Base-by-base conservation (phyloP, 352 stramenopile genomes). In the Globisporangium iwayamae region DNA sequence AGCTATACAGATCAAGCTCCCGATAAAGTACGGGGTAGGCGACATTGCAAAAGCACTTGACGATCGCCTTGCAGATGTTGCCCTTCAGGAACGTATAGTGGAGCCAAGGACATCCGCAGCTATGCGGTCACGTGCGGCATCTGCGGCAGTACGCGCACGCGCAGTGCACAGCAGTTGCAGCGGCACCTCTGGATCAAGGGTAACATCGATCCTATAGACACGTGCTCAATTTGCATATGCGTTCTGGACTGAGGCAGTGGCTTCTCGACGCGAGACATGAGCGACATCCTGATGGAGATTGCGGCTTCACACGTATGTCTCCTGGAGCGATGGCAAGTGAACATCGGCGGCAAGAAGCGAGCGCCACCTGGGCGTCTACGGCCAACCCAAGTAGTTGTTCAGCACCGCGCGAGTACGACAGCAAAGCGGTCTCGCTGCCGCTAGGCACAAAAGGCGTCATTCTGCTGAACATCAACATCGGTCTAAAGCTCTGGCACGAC, bases 211-310 rank as follows among this genome's bases (percentile, higher is more conserved):
- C 81, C 83, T 1, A 89, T 90, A 73, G 85, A 93, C 68, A 87
- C 76, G 60, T 94, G 83, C 59, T 82, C 83, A 2, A 55, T 93
- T 25, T 94, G 85, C 50, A 93, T 93, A 20, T 79, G 91, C 20
- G 80, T 97, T 7, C 71, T 98, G 14, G 91, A 96, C 9, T 99
- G 96, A 94, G 96, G 96, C n/a, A 93, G 92, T 53, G 95, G 95
- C 6, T 98, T 97, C 61, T 89, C 83, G 43, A 74, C 78, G 56
- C 76, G 75, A 9, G 75, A 85, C 32, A 69, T 94, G 20, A 91
- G 83, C 66, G 76, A 89, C 47, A 73, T 90, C 22, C 69, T 94
- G 11, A 69, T 68, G 1, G 80, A 94, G 56, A 72, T 94, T 2
- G 83, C 89, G 48, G 81, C 79, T 10, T 83, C 83, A 4, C 82